These are phyloP conservation scores for Silene noctiflora DNA, from an alignment of 179 eudicot genomes.

Conservation along the genomic window DNA sequence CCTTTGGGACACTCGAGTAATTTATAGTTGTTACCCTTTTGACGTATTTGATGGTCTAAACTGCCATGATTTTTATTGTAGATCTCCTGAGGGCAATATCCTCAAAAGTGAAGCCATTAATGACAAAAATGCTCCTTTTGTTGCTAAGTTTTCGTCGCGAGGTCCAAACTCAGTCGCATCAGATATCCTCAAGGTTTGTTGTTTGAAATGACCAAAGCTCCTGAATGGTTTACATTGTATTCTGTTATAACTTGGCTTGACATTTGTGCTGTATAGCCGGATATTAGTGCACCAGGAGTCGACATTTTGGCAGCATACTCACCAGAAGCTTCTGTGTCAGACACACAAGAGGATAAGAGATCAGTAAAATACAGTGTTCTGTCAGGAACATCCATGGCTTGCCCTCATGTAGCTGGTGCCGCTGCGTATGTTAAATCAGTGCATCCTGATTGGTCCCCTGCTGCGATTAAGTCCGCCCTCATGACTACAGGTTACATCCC, in stretches of 20 bases:
- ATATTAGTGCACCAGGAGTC: conserved; percentile 34
- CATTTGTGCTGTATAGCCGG: conserved; percentile 25
- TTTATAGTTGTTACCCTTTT: too few relatives aligned
- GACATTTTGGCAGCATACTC: conserved; percentile 31
- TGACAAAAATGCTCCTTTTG: conserved; percentile 44
- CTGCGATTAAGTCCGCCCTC: conserved; percentile 33
- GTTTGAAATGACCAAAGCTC: not conserved
- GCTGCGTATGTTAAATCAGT: conserved; percentile 36
- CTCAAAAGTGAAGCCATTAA: conserved; percentile 25
- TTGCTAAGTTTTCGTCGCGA: conserved; percentile 47
- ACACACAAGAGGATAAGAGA: not conserved
- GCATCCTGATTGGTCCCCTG: conserved; percentile 43
- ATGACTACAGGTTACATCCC: conserved; percentile 34
- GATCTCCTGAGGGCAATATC: conserved; percentile 21
- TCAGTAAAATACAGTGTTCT: conserved; percentile 12
- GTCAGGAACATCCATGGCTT: conserved; percentile 39
- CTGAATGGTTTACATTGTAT: not conserved
- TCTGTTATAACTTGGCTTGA: not conserved
- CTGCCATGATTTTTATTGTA: not conserved
- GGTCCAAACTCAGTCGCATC: conserved; percentile 41
- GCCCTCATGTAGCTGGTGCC: conserved; percentile 41
- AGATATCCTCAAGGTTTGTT: conserved; percentile 42
- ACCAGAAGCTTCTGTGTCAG: not conserved
- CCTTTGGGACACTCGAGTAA: too few relatives aligned
- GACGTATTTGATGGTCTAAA: not conserved